These are phyloP conservation scores for Aegilops longissima DNA, from an alignment of 176 grass and related monocot species.

Conservation along the genomic window DNA sequence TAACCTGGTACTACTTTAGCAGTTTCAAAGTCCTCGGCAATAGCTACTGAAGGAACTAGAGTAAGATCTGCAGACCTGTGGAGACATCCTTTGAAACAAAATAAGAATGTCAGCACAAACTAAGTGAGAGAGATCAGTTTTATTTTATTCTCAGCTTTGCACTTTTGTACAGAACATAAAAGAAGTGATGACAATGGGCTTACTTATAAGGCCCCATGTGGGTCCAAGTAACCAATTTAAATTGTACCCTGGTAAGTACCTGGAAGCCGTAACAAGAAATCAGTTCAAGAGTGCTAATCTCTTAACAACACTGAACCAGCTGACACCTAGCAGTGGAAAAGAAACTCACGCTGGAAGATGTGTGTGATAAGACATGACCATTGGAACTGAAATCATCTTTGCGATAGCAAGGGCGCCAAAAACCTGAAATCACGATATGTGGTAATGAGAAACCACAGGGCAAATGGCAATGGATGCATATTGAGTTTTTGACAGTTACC, in stretches of 20 bases:
- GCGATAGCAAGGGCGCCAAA: conserved; percentile 84
- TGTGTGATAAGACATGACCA: conserved; percentile 99
- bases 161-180: conserved; percentile 14
- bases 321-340: background rate
- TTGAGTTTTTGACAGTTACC: conserved; percentile 48
- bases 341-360: conserved; percentile 86
- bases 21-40: conserved; percentile 82
- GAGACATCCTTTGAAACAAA: conserved; percentile 73
- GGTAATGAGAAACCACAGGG: background rate
- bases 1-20: conserved; percentile 84
- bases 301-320: background rate
- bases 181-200: conserved; percentile 23
- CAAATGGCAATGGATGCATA: background rate
- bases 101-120: conserved; percentile 26
- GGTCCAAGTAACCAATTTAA: conserved; percentile 96
- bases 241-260: conserved; percentile 93
- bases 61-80: conserved; percentile 91
- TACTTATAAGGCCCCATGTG: conserved; percentile 93
- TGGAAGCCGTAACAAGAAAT: conserved; percentile 40
- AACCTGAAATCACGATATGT: conserved; percentile 54
- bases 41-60: conserved; percentile 85
- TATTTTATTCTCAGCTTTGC: background rate
- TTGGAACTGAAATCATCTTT: conserved; percentile 86
- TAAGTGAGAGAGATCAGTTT: conserved; percentile 5
- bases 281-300: conserved; percentile 22